A percentile compares a stretch with the other conserved stretches of the same genome.
Conservation (phyloP, 2,329 filamentous ascomycete genomes). For the Aspergillus bombycis region DNA sequence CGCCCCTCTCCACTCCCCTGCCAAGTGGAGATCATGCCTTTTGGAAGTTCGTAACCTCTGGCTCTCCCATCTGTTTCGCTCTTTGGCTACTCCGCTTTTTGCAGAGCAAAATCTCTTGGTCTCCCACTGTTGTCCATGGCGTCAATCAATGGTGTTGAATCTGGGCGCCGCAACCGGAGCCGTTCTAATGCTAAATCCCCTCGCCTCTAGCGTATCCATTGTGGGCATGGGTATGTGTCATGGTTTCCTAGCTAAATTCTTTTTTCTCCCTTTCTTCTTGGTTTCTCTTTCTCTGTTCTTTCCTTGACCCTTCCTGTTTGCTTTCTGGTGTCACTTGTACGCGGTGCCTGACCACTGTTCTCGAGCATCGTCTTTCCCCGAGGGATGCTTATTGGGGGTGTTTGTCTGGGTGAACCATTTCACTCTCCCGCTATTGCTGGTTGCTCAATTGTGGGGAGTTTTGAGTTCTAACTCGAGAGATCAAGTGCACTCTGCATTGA, state of each 20-base stretch:
- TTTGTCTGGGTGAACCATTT: constrained; percentile 11
- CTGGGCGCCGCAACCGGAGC: constrained; percentile 18
- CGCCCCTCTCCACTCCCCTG: constrained; percentile 2
- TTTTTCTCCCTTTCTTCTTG: constrained; percentile 5
- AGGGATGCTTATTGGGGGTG: constrained; percentile 11
- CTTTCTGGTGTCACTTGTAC: constrained; percentile 4
- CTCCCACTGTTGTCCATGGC: constrained; percentile 9
- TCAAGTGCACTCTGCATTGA: neutral
- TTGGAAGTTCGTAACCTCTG: constrained; percentile 1
- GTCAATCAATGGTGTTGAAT: constrained; percentile 6
- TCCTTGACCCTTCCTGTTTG: neutral
- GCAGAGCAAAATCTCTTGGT: neutral
- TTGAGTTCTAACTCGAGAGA: neutral
- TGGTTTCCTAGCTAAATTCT: constrained; percentile 2
- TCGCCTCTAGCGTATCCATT: constrained; percentile 2
- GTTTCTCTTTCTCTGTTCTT: neutral
- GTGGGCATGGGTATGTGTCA: constrained; percentile 7
- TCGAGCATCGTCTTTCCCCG: neutral
- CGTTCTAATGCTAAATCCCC: constrained; percentile 7
- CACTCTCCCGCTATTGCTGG: constrained; percentile 6
- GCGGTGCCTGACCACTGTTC: neutral
- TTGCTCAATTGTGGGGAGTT: neutral
- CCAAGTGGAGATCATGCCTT: constrained; percentile 13
- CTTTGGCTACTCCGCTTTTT: constrained; percentile 3
- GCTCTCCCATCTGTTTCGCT: neutral